Base-by-base conservation (phyloP, 169 alveolate genomes). In the Cryptosporidium tyzzeri region DNA sequence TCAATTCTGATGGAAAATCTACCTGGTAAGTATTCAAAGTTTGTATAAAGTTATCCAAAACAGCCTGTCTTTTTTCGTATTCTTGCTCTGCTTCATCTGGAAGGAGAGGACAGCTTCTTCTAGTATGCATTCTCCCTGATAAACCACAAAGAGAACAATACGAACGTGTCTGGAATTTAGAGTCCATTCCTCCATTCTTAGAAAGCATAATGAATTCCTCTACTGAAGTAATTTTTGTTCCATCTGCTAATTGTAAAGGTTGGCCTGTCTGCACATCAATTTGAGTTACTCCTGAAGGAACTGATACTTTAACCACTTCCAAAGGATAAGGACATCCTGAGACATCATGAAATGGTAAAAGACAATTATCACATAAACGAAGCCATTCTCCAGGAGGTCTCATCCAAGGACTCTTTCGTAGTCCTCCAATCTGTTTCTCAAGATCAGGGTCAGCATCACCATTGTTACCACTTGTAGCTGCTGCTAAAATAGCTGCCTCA, bases 311-410 rank as follows among this genome's bases (percentile, higher is more conserved):
- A 21, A 80, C 89, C 26, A 80, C 89, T 67, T 80, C 89, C 6
- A 80, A 50, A 39, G 89, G 89, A 80, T 80, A 80, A 16, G 89
- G 75, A 18, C 89, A 80, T 29, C 89, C 89, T 16, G 89, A 80
- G 26, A 80, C 75, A 12, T 80, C 89, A 10, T 80, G 89, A 21
- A 80, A 80, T n/a, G 89, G 89, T 14, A 80, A 68, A 23, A 80
- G 51, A 37, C 89, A 80, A 31, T 80, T 80, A n/a, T 80, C 89
- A 23, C 89, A 80, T 18, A 80, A 48, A 23, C 89, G 61, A 18
- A 80, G 68, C 89, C 89, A 80, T 65, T 80, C 89, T 2, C 89
- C 89, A 5, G 89, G 89, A 62, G 89, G 89, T 21, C 89, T 59
- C 89, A 80, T 80, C 89, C 89, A 80, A 8, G 89, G 89, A 26